Evolutionary conservation across 1,284 basidiomycete species (phyloP), one percentile per base, ranked within the genome.

Genomic region (Ceratobasidium sp.): DNA sequence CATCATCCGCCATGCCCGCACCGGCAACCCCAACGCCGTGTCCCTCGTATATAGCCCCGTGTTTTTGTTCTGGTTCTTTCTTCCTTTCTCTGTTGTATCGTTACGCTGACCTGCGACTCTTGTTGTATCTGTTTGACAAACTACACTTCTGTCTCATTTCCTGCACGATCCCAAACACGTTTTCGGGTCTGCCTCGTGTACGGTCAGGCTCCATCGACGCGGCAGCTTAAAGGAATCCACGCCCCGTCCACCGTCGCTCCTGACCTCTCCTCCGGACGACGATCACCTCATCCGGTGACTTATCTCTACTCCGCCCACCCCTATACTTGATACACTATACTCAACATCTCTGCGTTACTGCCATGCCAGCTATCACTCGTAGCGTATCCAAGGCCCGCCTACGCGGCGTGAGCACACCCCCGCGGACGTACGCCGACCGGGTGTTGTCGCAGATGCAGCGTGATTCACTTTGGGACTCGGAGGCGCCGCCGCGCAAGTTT

Each of bases 401-500:
- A 13, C 48, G 65, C 4, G 65, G 51, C n/a, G 65, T 68, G 49
- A 68, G 65, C 43, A 68, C 65, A 22, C 65, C 65, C 6, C 65
- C 65, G 4, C 48, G 65, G 51, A 68, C 65, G 14, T 68, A 68
- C n/a, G 24, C 65, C 7, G 65, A 68, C 49, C 49, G 65, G 13
- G 65, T 68, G 4, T 27, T 68, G 19, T 37, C 65, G 29, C 65
- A 68, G 22, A 68, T 68, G 65, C 65, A 68, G 49, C 29, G 65
- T 34, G 65, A 68, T n/a, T 68, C 65, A 51, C 9, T 68, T 9
- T 68, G 65, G 65, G 65, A 68, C 51, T 68, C 65, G 3, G 31
- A 68, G 27, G 65, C 65, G 5, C 65, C 65, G n/a, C 65, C 27
- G 8, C 65, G 65, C 65, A 68, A 68, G 51, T 68, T 68, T 34